Evolutionary conservation across 306 rosid species (phyloP).

Genomic region (Sechiopsis laciniata): DNA sequence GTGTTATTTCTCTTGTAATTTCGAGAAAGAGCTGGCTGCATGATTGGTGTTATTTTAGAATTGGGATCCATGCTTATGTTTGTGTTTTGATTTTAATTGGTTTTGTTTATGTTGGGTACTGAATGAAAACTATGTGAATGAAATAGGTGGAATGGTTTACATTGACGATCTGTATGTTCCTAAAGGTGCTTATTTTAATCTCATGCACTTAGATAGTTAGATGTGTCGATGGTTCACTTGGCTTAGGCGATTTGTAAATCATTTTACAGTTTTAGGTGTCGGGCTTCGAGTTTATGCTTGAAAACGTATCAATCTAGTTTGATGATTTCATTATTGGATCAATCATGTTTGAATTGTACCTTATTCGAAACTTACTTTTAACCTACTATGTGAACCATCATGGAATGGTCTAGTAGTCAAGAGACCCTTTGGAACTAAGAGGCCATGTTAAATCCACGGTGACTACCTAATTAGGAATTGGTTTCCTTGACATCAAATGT

Average conservation of each 20-base stretch:
- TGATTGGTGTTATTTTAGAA: not conserved
- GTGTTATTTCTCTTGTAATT: not conserved
- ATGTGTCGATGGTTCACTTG: not conserved
- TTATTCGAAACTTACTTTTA: not conserved
- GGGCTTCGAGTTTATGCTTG: not conserved
- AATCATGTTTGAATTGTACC: not conserved
- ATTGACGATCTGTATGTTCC: not conserved
- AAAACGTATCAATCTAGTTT: not conserved
- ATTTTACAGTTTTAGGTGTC: not conserved
- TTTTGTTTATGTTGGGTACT: not conserved
- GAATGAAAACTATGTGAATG: too few relatives aligned
- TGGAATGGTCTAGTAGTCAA: too few relatives aligned
- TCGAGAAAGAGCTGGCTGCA: not conserved
- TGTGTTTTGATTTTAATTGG: not conserved
- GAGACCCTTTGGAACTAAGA: too few relatives aligned
- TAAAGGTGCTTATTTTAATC: not conserved
- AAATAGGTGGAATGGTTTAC: too few relatives aligned
- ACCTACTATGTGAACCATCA: not conserved
- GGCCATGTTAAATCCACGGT: too few relatives aligned
- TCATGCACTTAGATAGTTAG: constrained; percentile 1
- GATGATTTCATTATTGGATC: not conserved
- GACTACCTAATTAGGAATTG: too few relatives aligned
- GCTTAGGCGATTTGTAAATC: not conserved
- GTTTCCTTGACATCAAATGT: too few relatives aligned
- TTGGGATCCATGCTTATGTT: not conserved